Percentiles rank a stretch among this genome's conserved stretches.
These are phyloP conservation scores for Monilinia fructicola DNA, from an alignment of 2,329 filamentous ascomycete genomes.

Conservation along the genomic window DNA sequence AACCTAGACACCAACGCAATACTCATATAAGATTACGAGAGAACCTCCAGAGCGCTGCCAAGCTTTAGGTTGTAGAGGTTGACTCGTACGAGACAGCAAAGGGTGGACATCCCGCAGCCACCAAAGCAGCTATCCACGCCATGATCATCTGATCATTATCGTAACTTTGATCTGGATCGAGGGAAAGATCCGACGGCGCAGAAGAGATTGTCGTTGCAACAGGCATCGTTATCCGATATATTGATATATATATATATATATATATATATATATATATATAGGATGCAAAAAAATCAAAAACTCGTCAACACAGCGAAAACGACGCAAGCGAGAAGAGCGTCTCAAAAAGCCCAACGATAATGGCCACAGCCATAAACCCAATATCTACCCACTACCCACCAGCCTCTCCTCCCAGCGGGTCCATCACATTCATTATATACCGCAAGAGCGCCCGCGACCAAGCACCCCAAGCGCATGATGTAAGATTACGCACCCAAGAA, in stretches of 20 bases:
- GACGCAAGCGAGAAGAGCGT: neutral
- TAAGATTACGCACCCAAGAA: neutral
- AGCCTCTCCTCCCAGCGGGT: neutral
- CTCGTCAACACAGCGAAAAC: neutral
- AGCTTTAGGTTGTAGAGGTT: no score
- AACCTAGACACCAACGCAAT: no score
- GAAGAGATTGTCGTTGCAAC: conserved; percentile 7
- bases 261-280: no score
- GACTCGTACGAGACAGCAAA: neutral
- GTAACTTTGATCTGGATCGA: conserved; percentile 7
- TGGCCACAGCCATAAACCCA: neutral
- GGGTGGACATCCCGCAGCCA: conserved; percentile 10
- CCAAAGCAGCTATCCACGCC: conserved; percentile 17
- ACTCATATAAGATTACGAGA: no score
- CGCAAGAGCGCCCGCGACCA: neutral
- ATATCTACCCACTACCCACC: neutral
- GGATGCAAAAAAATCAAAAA: neutral
- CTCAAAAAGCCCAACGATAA: neutral
- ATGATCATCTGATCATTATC: conserved; percentile 17
- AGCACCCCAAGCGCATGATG: neutral
- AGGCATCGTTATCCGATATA: neutral
- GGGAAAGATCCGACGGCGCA: conserved; percentile 16
- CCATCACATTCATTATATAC: neutral
- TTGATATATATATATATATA: no score
- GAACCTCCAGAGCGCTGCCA: no score